These are phyloP conservation scores for Suillus subalutaceus DNA, from an alignment of 768 basidiomycete genomes.

Conservation along the genomic window DNA sequence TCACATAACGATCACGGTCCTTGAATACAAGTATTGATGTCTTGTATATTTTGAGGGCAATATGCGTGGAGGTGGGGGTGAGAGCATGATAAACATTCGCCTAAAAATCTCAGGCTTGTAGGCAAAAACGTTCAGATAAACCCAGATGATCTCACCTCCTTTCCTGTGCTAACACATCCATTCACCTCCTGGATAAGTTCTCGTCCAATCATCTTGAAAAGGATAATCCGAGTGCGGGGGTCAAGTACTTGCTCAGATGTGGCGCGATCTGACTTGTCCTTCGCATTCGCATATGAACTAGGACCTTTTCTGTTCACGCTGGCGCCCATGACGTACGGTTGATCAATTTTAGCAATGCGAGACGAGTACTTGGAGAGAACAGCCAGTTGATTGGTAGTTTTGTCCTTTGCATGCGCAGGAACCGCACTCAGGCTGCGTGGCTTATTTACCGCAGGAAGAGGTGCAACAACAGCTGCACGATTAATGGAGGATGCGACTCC, in stretches of 20 bases:
- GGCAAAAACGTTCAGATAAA: conserved; percentile 14
- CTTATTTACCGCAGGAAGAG: conserved; percentile 74
- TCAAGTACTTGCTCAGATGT: conserved; percentile 98
- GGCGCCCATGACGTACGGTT: conserved; percentile 65
- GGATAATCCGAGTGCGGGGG: conserved; percentile 88
- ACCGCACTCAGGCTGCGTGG: conserved; percentile 40
- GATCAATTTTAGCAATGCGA: conserved; percentile 72
- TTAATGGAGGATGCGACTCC: conserved; percentile 57
- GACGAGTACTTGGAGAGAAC: conserved; percentile 79
- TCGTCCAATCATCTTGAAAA: conserved; percentile 95
- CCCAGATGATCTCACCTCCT: conserved; percentile 67
- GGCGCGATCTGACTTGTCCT: conserved; percentile 96
- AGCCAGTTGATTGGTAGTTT: conserved; percentile 71
- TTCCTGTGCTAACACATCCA: conserved; percentile 96
- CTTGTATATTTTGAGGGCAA: conserved; percentile 98
- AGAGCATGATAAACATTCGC: conserved; percentile 97
- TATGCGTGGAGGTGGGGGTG: conserved; percentile 53
- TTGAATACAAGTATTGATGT: conserved; percentile 98
- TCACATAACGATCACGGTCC: conserved; percentile 95
- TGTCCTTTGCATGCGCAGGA: conserved; percentile 48
- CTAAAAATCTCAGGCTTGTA: conserved; percentile 39
- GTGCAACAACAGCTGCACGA: conserved; percentile 51
- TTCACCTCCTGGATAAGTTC: conserved; percentile 89
- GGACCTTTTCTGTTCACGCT: conserved; percentile 94
- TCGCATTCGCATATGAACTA: conserved; percentile 81